Evolutionary conservation across 805 yeast genomes (phyloP).

Genomic region (Blastobotrys attinorum): DNA sequence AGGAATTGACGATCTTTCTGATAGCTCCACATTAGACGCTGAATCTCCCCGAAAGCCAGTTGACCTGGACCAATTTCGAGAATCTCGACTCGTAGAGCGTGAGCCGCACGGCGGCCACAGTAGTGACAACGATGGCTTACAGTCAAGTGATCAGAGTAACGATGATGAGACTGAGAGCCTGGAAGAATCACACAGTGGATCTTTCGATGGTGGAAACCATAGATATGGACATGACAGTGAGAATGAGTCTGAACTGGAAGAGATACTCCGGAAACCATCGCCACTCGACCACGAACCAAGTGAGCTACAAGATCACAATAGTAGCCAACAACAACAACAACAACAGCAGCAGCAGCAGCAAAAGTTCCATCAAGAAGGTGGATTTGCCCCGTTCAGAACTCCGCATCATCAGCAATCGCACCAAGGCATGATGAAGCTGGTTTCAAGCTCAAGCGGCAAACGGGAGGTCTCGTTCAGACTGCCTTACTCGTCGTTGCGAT

Average conservation of each 20-base stretch:
- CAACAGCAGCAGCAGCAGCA: not conserved
- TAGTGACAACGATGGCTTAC: not conserved
- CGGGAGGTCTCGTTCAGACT: slow-evolving; percentile 10
- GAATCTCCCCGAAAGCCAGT: not conserved
- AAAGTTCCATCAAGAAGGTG: not conserved
- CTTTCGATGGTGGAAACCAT: not conserved
- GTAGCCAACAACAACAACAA: not conserved
- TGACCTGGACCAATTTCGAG: not conserved
- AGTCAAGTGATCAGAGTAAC: too few relatives aligned
- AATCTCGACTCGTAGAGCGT: not conserved
- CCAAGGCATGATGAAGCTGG: not conserved
- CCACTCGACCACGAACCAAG: slow-evolving; percentile 1
- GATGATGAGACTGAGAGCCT: not conserved
- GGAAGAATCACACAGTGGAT: not conserved
- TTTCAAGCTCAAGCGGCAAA: slow-evolving; percentile 1
- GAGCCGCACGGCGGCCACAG: too few relatives aligned
- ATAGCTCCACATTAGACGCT: slow-evolving; percentile 1
- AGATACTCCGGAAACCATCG: too few relatives aligned
- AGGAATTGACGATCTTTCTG: slow-evolving; percentile 23
- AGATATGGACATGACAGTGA: not conserved
- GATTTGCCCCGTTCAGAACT: not conserved
- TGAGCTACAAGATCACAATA: not conserved
- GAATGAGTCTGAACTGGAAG: not conserved
- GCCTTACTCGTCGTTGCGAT: not conserved
- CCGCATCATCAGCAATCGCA: too few relatives aligned